Evolutionary conservation across 495 filamentous ascomycete species (phyloP), one percentile per base, ranked within the genome.

Genomic region (Tetracladium setigerum): DNA sequence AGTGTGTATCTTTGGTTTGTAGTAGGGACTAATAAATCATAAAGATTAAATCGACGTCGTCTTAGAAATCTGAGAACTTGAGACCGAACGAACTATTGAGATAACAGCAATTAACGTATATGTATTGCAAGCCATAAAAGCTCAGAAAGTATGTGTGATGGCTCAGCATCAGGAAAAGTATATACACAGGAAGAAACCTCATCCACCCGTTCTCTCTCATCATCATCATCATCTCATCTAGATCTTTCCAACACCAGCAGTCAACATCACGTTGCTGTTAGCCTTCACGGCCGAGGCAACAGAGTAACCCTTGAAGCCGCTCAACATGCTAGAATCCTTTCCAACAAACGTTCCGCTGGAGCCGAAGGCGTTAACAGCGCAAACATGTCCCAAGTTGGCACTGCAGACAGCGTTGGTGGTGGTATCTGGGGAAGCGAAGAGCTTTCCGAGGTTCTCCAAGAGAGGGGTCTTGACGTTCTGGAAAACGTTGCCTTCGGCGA

Each of bases 401-500:
- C 46, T 44, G 66, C 72, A 76, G 30, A 56, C 51, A 13, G 47
- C 38, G 54, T 70, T 72, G 36, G 68, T 69, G 12, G 14, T 15
- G 4, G 34, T 24, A 18, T 11, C 15, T 14, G 39, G 32, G 4
- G 62, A 56, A 6, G 63, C 67, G 57, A 76, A 76, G 24, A 76
- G 58, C 50, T 65, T 40, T n/a, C 71, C 67, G 49, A 50, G 35
- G 33, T 40, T 51, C 22, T 55, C 30, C 19, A 45, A 44, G 4
- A 57, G 38, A 11, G 46, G 38, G 4, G 52, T 55, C 12, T 31
- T 41, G 40, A 77, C 69, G 49, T 72, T 71, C 62, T 76, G 67
- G 67, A 80, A 80, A 15, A 71, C 72, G 54, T 72, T 78, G 13
- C 76, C 76, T 57, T 79, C 76, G 5, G 69, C 73, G 8, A 80